Conservation (phyloP, 176 grass and related monocot genomes). For the Oryza nivara region DNA sequence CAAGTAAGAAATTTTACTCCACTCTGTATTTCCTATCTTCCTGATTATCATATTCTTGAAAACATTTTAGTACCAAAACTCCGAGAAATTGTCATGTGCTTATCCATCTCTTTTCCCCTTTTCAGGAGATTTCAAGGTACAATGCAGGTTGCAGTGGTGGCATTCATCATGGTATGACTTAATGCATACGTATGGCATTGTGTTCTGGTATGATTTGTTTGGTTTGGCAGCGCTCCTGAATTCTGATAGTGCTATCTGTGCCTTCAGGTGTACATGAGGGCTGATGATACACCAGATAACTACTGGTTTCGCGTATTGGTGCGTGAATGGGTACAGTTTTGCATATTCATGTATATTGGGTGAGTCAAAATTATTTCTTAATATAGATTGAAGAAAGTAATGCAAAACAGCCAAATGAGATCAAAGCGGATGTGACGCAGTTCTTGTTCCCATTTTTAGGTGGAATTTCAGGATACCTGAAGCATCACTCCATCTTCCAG, state of each 20-base stretch:
- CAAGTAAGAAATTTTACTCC: slow-evolving; percentile 55
- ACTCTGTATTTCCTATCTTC: not conserved
- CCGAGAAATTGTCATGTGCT: not conserved
- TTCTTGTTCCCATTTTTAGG: slow-evolving; percentile 40
- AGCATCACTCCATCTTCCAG: slow-evolving; percentile 72
- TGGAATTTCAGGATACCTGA: slow-evolving; percentile 96
- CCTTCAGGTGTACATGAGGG: slow-evolving; percentile 88
- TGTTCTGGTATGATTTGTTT: not conserved
- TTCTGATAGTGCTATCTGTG: slow-evolving; percentile 1
- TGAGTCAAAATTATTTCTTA: slow-evolving; percentile 31
- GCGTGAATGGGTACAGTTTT: slow-evolving; percentile 94
- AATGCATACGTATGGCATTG: not conserved
- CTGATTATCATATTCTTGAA: not conserved
- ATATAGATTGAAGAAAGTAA: not conserved
- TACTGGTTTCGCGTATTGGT: slow-evolving; percentile 95
- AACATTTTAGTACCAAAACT: not conserved
- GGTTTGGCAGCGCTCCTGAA: slow-evolving; percentile 16
- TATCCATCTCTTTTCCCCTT: not conserved
- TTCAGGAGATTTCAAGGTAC: slow-evolving; percentile 92
- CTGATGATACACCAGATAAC: slow-evolving; percentile 80
- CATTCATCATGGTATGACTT: slow-evolving; percentile 80
- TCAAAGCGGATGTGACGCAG: not conserved
- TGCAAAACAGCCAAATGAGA: not conserved
- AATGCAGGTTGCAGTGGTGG: slow-evolving; percentile 87
- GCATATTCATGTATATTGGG: slow-evolving; percentile 97